phyloP scores from a whole-genome alignment of 768 basidiomycete genomes.

The Podaxis pistillaris region DNA sequence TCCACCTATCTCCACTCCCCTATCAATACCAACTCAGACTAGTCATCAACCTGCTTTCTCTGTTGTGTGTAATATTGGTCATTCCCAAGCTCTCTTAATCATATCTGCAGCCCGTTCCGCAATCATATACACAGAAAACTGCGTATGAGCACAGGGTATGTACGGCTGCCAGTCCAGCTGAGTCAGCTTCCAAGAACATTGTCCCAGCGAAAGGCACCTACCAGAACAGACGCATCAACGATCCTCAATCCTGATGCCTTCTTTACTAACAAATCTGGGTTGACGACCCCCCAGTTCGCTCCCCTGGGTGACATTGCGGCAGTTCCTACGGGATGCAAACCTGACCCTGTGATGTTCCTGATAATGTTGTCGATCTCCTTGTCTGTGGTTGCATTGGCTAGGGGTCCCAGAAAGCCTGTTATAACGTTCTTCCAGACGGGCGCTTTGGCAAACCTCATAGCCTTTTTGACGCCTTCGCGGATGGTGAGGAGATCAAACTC shows the following conservation, averaged over 20 bases:
- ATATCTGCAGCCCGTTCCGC: slow-evolving; percentile 18
- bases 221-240: slow-evolving; percentile 37
- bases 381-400: slow-evolving; percentile 12
- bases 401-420: slow-evolving; percentile 10
- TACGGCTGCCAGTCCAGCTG: slow-evolving; percentile 9
- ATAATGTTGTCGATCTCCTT: slow-evolving; percentile 19
- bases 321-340: slow-evolving; percentile 32
- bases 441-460: slow-evolving; percentile 20
- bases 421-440: slow-evolving; percentile 19
- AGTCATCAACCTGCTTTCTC: no score
- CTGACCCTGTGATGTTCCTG: slow-evolving; percentile 19
- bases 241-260: slow-evolving; percentile 32
- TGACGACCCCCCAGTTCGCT: slow-evolving; percentile 32
- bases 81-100: slow-evolving; percentile 14
- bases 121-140: slow-evolving; percentile 16
- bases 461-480: slow-evolving; percentile 20
- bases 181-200: background rate
- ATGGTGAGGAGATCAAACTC: slow-evolving; percentile 16
- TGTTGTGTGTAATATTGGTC: background rate
- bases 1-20: no score
- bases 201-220: slow-evolving; percentile 16
- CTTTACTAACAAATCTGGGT: slow-evolving; percentile 37
- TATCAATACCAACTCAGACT: no score
- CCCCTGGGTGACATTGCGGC: slow-evolving; percentile 28
- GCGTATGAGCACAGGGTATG: slow-evolving; percentile 16